These are phyloP conservation scores for Candida boidinii DNA, from an alignment of 805 yeast genomes.

Conservation along the genomic window DNA sequence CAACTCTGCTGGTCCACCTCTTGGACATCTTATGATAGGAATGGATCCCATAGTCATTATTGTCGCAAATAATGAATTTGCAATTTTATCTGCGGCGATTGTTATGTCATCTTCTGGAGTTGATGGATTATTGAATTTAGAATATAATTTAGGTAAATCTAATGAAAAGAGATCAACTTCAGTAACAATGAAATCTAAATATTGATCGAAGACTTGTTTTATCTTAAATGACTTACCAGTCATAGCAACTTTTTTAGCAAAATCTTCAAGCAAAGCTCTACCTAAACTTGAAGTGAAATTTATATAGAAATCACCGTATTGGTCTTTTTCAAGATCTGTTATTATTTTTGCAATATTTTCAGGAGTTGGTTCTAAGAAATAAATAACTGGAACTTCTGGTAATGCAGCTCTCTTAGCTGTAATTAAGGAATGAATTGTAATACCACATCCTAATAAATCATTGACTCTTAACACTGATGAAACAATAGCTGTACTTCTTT, in stretches of 20 bases:
- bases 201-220: constrained; percentile 90
- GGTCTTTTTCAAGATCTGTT: constrained; percentile 63
- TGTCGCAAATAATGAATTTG: constrained; percentile 73
- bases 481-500: constrained; percentile 71
- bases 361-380: constrained; percentile 81
- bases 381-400: constrained; percentile 92
- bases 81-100: constrained; percentile 55
- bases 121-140: constrained; percentile 58
- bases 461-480: constrained; percentile 90
- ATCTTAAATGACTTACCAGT: constrained; percentile 65
- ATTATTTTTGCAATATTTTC: constrained; percentile 66
- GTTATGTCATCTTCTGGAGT: constrained; percentile 73
- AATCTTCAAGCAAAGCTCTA: constrained; percentile 75
- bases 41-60: constrained; percentile 70
- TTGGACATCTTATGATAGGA: constrained; percentile 86
- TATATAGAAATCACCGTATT: constrained; percentile 71
- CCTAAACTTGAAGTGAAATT: constrained; percentile 79
- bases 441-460: constrained; percentile 82
- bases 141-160: constrained; percentile 58
- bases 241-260: constrained; percentile 74
- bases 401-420: constrained; percentile 67
- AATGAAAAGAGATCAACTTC: constrained; percentile 87
- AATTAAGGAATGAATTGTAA: constrained; percentile 80
- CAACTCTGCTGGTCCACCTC: constrained; percentile 93
- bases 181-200: constrained; percentile 82